phyloP scores from a whole-genome alignment of 2,329 filamentous ascomycete genomes.

The Fusarium proliferatum region DNA sequence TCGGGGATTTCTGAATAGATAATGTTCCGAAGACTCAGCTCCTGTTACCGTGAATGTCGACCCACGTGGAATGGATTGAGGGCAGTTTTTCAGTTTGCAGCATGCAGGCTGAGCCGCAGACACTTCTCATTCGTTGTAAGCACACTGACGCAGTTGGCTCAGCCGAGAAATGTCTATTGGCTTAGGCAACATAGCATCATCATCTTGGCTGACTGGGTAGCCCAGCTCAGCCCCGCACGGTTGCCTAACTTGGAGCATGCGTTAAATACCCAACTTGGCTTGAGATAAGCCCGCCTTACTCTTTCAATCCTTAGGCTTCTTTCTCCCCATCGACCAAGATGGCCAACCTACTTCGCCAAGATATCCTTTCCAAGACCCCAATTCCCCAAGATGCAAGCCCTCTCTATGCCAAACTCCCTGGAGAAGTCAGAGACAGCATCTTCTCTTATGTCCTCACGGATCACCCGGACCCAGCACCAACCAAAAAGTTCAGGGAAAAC shows the following conservation, averaged over 20 bases:
- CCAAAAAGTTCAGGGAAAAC: constrained; percentile 40
- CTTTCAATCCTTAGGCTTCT: background rate
- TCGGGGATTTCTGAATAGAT: background rate
- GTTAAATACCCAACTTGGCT: background rate
- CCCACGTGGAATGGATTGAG: background rate
- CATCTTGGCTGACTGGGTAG: background rate
- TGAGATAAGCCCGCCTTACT: background rate
- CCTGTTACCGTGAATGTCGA: background rate
- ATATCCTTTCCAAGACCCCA: background rate
- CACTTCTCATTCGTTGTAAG: background rate
- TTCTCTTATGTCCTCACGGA: constrained; percentile 56
- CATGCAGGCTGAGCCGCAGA: background rate
- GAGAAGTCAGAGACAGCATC: constrained; percentile 61
- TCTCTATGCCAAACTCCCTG: constrained; percentile 55
- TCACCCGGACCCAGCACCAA: constrained; percentile 48
- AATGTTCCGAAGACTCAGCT: too few relatives aligned
- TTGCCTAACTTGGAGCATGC: constrained; percentile 3
- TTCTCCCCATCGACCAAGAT: background rate
- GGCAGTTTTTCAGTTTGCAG: background rate
- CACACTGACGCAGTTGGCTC: too few relatives aligned
- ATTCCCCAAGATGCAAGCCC: constrained; percentile 32
- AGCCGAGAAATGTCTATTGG: background rate
- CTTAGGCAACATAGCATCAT: background rate
- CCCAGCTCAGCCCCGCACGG: constrained; percentile 17
- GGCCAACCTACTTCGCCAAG: background rate